Base-by-base conservation (phyloP, 2,329 filamentous ascomycete species). In the Monosporascus sp. region DNA sequence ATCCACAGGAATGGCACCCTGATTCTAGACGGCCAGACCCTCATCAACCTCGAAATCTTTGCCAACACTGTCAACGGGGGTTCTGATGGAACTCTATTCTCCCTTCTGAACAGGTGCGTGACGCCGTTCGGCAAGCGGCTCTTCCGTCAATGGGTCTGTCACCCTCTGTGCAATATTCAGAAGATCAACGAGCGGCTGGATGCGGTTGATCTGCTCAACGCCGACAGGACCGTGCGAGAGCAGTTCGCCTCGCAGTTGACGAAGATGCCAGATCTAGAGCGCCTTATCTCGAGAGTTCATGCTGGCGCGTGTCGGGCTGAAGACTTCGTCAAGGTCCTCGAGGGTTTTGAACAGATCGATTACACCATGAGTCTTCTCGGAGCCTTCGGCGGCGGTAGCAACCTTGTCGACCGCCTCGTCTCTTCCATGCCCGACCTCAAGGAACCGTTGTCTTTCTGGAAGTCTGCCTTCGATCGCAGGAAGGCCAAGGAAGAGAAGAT, bases 21-120 rank as follows among this genome's bases (percentile, higher is more conserved):
- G 45, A 88, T 99, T 9, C 80, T 99, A 1, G 94, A 99, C 63
- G 94, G 94, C 1, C 94, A 99, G 68, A 97, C 92, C 22, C 78
- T 99, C 61, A 95, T 96, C 76, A 99, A 99, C 65, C 84, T 99
- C n/a, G 94, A 99, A 68, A 83, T 99, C 5, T 99, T 99, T 62
- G 82, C 90, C 61, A 99, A 99, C 70, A 92, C 87, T 0, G 90
- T 88, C 59, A 93, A 97, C 65, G 93, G 92, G 7, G 85, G 90
- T 15, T 68, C 79, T 1, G 88, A 96, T 39, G 94, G 94, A 6
- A 97, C 94, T 0, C 74, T 99, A 1, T 99, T 97, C 70, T 82
- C 82, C 49, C 83, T 99, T 58, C 81, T 99, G 50, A 97, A 99
- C 69, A 85, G 90, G 49, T 99, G 94, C 67, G 87, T 97, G 57